A percentile compares a stretch with the other conserved stretches of the same genome.
phyloP scores from a whole-genome alignment of 2,329 filamentous ascomycete genomes.

The Cladophialophora exuberans region DNA sequence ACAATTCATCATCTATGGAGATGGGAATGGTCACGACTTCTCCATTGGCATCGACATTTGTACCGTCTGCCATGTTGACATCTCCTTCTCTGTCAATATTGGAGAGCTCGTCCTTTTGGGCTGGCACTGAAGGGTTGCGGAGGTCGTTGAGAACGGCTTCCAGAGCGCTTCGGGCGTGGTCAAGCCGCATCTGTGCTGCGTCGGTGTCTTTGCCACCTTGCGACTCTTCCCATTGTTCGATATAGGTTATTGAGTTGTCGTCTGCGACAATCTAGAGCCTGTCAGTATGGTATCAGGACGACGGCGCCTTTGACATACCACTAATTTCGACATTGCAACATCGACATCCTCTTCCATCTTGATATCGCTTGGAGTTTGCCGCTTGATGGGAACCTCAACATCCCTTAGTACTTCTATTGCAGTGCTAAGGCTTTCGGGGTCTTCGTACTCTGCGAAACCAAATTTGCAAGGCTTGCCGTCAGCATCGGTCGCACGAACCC shows the following conservation, averaged over 20 bases:
- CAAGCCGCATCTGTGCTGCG: constrained; percentile 67
- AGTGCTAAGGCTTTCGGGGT: constrained; percentile 81
- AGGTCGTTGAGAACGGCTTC: constrained; percentile 70
- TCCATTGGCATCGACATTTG: constrained; percentile 61
- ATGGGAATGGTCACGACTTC: constrained; percentile 85
- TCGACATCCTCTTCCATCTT: constrained; percentile 40
- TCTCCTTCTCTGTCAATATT: constrained; percentile 68
- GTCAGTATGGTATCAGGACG: constrained; percentile 29
- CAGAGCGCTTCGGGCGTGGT: constrained; percentile 69
- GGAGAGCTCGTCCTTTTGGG: constrained; percentile 49
- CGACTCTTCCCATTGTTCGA: constrained; percentile 76
- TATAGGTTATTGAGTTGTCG: constrained; percentile 77
- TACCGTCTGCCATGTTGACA: constrained; percentile 59
- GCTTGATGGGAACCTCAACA: constrained; percentile 78
- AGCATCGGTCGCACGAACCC: constrained; percentile 78
- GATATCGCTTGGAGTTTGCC: constrained; percentile 58
- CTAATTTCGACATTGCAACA: constrained; percentile 64
- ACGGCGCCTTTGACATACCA: constrained; percentile 52
- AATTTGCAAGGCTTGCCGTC: constrained; percentile 83
- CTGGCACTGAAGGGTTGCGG: constrained; percentile 65
- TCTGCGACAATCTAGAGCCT: constrained; percentile 67
- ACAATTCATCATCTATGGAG: constrained; percentile 85
- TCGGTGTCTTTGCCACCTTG: constrained; percentile 66
- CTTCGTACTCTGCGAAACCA: constrained; percentile 94
- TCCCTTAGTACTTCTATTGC: constrained; percentile 84